phyloP scores from a whole-genome alignment of 164 flowering plant species.

The Berberis thunbergii region DNA sequence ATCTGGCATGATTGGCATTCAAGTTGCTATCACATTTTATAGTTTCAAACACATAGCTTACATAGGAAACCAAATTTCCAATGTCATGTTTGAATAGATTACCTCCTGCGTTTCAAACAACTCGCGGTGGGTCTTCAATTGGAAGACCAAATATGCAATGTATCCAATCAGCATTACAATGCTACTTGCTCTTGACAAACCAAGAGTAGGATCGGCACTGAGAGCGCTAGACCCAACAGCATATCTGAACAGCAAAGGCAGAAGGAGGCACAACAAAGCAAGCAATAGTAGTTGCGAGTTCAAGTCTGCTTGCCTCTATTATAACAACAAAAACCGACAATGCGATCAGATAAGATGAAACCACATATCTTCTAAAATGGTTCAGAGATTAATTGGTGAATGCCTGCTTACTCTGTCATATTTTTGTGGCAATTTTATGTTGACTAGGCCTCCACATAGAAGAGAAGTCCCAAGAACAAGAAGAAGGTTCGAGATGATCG shows the following conservation, averaged over 20 bases:
- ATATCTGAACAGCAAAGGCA: conserved; percentile 58
- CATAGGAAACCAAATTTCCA: no score
- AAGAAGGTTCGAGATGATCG: conserved; percentile 83
- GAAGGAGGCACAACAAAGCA: conserved; percentile 57
- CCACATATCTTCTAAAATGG: background rate
- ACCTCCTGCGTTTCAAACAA: conserved; percentile 66
- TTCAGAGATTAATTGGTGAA: conserved; percentile 25
- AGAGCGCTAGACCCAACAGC: conserved; percentile 10
- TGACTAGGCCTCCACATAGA: conserved; percentile 76
- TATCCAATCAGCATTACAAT: conserved; percentile 79
- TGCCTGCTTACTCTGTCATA: conserved; percentile 60
- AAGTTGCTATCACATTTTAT: no score
- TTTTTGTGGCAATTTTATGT: conserved; percentile 48
- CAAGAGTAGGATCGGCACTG: conserved; percentile 27
- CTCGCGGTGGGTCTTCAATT: conserved; percentile 67
- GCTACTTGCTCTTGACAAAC: conserved; percentile 65
- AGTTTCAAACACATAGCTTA: no score
- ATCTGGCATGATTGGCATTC: no score
- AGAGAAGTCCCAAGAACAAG: conserved; percentile 89
- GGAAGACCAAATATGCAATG: conserved; percentile 61
- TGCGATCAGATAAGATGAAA: background rate
- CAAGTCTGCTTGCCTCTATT: conserved; percentile 89
- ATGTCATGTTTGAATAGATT: background rate
- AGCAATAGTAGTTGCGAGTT: conserved; percentile 59
- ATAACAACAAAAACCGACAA: background rate